Evolutionary conservation across 2,329 filamentous ascomycete genomes (phyloP).

Genomic region (Didymella lethalis): DNA sequence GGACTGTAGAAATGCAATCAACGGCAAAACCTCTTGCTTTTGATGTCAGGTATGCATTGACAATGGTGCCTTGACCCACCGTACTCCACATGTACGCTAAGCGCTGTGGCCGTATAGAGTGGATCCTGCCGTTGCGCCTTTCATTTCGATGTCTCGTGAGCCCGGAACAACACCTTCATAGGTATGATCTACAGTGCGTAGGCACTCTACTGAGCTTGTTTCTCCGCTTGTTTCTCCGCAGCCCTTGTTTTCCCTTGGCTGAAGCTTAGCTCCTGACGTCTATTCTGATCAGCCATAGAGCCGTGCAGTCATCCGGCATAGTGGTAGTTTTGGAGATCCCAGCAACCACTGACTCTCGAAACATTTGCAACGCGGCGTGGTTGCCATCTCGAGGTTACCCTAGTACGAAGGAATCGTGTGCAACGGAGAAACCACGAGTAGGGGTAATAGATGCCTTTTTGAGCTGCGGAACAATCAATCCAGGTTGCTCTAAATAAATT

Average conservation of each 20-base stretch:
- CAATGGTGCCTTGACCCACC: background rate
- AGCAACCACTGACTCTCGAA: background rate
- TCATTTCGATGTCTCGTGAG: background rate
- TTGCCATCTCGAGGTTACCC: background rate
- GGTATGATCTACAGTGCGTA: background rate
- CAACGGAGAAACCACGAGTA: no score
- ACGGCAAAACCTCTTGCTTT: constrained; percentile 3
- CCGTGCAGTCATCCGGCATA: constrained; percentile 4
- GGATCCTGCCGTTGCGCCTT: constrained; percentile 8
- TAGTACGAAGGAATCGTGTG: background rate
- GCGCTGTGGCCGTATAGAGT: constrained; percentile 2
- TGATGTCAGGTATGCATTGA: background rate
- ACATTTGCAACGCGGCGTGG: constrained; percentile 1
- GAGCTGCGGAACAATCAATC: no score
- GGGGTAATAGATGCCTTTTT: no score
- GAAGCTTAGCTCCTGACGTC: background rate
- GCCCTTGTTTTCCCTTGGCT: constrained; percentile 8
- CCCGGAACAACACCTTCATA: background rate
- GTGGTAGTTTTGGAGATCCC: constrained; percentile 1
- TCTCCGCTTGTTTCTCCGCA: background rate
- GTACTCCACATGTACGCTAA: background rate
- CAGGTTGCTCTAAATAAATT: no score
- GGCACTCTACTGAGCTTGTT: no score
- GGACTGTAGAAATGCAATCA: no score
- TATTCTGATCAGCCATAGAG: background rate